Evolutionary conservation across 371 early-diverging fungal species (phyloP).

Genomic region (Blakeslea trispora): DNA sequence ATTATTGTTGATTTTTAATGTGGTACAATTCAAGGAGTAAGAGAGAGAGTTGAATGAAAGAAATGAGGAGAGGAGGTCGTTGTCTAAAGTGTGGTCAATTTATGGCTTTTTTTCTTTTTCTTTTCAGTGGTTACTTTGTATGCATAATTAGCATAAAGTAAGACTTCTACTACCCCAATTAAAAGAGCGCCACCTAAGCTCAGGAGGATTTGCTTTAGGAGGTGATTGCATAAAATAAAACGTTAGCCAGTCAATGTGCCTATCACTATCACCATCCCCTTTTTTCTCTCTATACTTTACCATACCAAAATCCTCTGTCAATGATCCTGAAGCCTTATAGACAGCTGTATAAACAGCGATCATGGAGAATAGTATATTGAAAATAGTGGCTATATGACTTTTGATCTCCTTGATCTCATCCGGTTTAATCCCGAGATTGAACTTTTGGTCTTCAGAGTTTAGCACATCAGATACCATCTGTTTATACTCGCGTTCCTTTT

Average conservation of each 20-base stretch:
- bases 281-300: constrained; percentile 32
- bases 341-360: constrained; percentile 65
- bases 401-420: constrained; percentile 54
- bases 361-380: constrained; percentile 66
- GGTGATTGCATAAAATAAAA: not conserved
- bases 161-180: constrained; percentile 59
- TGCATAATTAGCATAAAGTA: constrained; percentile 45
- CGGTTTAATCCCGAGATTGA: constrained; percentile 30
- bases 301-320: constrained; percentile 58
- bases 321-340: constrained; percentile 52
- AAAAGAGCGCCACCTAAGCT: constrained; percentile 52
- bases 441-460: constrained; percentile 34
- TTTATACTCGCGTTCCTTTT: constrained; percentile 35
- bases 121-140: constrained; percentile 19
- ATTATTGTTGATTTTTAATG: constrained; percentile 5
- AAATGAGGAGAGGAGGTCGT: too few species aligned
- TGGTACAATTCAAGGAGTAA: not conserved
- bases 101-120: constrained; percentile 29
- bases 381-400: constrained; percentile 55
- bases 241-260: too few species aligned
- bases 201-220: constrained; percentile 54
- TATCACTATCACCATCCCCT: too few species aligned
- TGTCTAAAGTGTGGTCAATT: constrained; percentile 18
- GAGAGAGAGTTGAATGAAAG: too few species aligned
- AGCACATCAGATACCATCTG: constrained; percentile 36